Percentiles rank a stretch among this genome's conserved stretches.
Conservation (phyloP, 495 filamentous ascomycete genomes). For the Neurospora sp. region DNA sequence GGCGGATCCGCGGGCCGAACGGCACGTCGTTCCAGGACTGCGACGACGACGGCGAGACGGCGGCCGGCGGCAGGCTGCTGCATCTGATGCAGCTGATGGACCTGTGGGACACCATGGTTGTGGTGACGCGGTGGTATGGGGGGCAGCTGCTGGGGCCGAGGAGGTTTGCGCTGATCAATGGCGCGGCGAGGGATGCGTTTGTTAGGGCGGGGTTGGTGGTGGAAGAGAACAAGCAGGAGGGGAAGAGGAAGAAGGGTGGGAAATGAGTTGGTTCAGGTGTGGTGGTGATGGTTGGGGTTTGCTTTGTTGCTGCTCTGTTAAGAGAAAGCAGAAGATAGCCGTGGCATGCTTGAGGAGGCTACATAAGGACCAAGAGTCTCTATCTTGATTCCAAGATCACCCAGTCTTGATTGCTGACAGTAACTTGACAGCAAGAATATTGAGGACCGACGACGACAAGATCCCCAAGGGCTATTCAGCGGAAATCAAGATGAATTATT, state of each 20-base stretch:
- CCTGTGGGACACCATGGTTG: constrained; percentile 81
- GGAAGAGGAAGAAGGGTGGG: constrained; percentile 47
- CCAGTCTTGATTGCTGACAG: background rate
- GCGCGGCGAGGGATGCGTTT: constrained; percentile 74
- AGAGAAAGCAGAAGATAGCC: too few relatives aligned
- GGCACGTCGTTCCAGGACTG: constrained; percentile 69
- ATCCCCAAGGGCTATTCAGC: background rate
- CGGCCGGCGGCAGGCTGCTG: constrained; percentile 74
- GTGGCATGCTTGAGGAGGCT: too few relatives aligned
- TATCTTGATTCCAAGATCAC: background rate
- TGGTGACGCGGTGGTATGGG: constrained; percentile 95
- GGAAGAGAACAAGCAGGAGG: constrained; percentile 30
- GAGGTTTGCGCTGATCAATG: constrained; percentile 81
- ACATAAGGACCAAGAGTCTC: too few relatives aligned
- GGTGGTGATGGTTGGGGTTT: background rate
- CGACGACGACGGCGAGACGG: constrained; percentile 95
- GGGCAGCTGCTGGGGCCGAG: constrained; percentile 80
- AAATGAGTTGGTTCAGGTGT: constrained; percentile 6
- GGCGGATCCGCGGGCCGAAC: constrained; percentile 44
- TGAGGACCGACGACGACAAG: background rate
- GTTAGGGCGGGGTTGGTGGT: constrained; percentile 62
- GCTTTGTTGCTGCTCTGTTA: too few relatives aligned
- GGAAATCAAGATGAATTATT: background rate
- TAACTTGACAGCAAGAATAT: background rate
- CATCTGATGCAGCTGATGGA: constrained; percentile 93